Evolutionary conservation across 1,284 basidiomycete genomes (phyloP).

Genomic region (Cryptococcus amylolentus): DNA sequence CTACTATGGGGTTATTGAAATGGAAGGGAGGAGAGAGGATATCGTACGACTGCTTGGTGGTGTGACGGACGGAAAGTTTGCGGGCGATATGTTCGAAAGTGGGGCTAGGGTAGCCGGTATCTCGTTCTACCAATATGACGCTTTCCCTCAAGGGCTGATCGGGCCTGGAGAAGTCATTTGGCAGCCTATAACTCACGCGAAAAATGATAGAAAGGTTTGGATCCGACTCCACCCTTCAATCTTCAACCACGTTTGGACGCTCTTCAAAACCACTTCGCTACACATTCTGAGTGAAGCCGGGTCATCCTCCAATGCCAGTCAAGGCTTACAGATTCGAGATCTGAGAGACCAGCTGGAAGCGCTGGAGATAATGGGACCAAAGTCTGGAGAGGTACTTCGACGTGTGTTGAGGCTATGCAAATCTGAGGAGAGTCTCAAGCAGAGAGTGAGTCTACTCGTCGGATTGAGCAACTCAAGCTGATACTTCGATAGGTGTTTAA

Average conservation of each 20-base stretch:
- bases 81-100: conserved; percentile 57
- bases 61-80: conserved; percentile 30
- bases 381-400: conserved; percentile 70
- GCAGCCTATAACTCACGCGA: conserved; percentile 49
- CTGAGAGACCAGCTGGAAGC: conserved; percentile 66
- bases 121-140: conserved; percentile 37
- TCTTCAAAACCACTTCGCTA: conserved; percentile 48
- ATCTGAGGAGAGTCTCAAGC: conserved; percentile 59
- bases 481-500: conserved; percentile 62
- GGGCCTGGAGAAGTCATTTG: conserved; percentile 71
- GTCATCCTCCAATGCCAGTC: conserved; percentile 25
- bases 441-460: conserved; percentile 53
- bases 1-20: conserved; percentile 70
- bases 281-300: background rate
- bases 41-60: conserved; percentile 58
- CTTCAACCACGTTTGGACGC: conserved; percentile 57
- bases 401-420: conserved; percentile 63
- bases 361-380: conserved; percentile 83
- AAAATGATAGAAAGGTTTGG: conserved; percentile 56
- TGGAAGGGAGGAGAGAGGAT: conserved; percentile 61
- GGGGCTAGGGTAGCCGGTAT: conserved; percentile 45
- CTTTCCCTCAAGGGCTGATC: conserved; percentile 68
- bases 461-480: background rate
- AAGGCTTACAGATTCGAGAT: conserved; percentile 61
- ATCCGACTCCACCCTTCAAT: conserved; percentile 71